Base-by-base conservation (phyloP, 2,329 filamentous ascomycete genomes). In the Arthrobotrys entomopaga region DNA sequence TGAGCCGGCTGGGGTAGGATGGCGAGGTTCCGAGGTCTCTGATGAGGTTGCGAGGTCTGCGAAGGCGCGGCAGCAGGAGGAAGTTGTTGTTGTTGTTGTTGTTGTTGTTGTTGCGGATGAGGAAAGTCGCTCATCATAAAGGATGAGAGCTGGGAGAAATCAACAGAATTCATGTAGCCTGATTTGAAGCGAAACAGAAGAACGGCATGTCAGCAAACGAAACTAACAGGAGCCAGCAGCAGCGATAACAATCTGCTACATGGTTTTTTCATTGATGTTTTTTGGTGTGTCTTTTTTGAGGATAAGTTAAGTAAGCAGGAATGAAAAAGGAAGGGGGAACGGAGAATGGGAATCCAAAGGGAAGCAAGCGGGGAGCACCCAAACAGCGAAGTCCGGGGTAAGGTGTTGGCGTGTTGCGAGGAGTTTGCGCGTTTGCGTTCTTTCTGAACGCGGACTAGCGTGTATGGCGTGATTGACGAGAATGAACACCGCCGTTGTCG, bases 71-170 rank as follows among this genome's bases (percentile, higher is more conserved):
- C 52, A 50, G 63, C 63, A 48, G 66, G 58, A 61, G 69, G 24
- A 16, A 74, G 29, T 34, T 3, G 6, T 34, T 34, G 29, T 34
- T 34, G 29, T 48, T 74, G 70, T 16, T 66, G 70, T 24, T 50
- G 63, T 15, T 56, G 70, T 43, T 13, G 40, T 46, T 66, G 70
- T 19, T 63, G 70, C 19, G 57, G 70, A n/a, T 56, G 70, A 40
- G 69, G 69, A 56, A 74, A 74, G 63, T 74, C 70, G 63, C 50
- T 58, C 70, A 74, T 74, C 60, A 74, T 66, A 63, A 67, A 67
- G 10, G 70, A 74, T 15, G 63, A 67, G 24, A 74, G 63, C 52
- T 64, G 56, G 56, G 63, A 58, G 57, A 74, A 74, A 61, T 74
- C 70, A 57, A 74, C 63, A 20, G 70, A 74, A 67, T 67, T 67